Conservation (phyloP, 1,284 basidiomycete species). For the Leccinum fallax region DNA sequence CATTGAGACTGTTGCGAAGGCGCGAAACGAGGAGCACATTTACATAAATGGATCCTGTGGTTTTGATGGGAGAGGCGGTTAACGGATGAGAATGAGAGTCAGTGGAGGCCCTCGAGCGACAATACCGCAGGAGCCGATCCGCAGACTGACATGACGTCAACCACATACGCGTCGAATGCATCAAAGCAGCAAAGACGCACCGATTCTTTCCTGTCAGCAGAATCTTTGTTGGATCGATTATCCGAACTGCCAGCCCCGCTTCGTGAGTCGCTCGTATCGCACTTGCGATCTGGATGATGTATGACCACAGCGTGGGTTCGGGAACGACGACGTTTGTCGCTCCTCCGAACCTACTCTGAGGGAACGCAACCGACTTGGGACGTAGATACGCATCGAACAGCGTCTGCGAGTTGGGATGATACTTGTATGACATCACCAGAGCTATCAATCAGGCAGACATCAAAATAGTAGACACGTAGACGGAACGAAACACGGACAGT, state of each 20-base stretch:
- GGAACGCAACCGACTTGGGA: slow-evolving; percentile 46
- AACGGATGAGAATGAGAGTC: too few relatives aligned
- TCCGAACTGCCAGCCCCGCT: slow-evolving; percentile 79
- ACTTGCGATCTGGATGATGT: slow-evolving; percentile 87
- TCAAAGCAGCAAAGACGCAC: slow-evolving; percentile 40
- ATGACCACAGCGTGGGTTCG: slow-evolving; percentile 93
- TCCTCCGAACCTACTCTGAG: slow-evolving; percentile 47
- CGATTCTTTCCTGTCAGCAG: slow-evolving; percentile 89
- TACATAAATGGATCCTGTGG: too few relatives aligned
- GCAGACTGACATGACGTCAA: slow-evolving; percentile 50
- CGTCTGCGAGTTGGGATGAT: slow-evolving; percentile 85
- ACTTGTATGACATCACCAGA: slow-evolving; percentile 91
- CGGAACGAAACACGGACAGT: slow-evolving; percentile 59
- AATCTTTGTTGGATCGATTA: slow-evolving; percentile 88
- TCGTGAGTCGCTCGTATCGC: slow-evolving; percentile 89
- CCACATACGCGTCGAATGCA: not conserved
- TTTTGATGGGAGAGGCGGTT: too few relatives aligned
- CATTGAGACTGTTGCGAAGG: too few relatives aligned
- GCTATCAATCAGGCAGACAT: slow-evolving; percentile 51
- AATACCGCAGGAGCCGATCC: slow-evolving; percentile 82
- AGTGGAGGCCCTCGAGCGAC: slow-evolving; percentile 42
- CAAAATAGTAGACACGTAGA: slow-evolving; percentile 9
- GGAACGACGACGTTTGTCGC: slow-evolving; percentile 46
- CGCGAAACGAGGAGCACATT: too few relatives aligned
- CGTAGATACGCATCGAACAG: slow-evolving; percentile 74